Percentiles rank a stretch among this genome's conserved stretches.
These are phyloP conservation scores for Boletus fagicola DNA, from an alignment of 768 basidiomycete species.

Conservation along the genomic window DNA sequence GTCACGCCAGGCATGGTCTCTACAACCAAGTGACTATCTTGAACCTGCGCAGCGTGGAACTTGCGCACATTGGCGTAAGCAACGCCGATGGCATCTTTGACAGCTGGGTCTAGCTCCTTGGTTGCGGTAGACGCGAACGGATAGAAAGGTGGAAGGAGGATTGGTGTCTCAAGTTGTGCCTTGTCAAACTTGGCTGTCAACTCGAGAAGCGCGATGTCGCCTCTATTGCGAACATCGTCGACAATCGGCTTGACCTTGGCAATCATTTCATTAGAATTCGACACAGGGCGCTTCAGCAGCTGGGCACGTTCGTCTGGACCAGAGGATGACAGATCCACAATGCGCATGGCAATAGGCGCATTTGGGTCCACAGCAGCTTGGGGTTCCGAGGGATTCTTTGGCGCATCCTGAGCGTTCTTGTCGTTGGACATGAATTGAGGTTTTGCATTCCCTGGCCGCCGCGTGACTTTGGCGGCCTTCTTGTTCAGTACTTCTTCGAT, in stretches of 20 bases:
- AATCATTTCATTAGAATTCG: conserved; percentile 64
- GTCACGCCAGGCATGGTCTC: conserved; percentile 99
- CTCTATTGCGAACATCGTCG: conserved; percentile 75
- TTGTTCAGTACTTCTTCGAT: conserved; percentile 80
- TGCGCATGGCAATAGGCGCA: conserved; percentile 74
- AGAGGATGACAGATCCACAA: conserved; percentile 52
- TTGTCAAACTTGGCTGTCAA: conserved; percentile 94
- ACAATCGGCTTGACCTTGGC: conserved; percentile 93
- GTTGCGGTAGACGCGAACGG: conserved; percentile 43
- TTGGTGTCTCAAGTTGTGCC: conserved; percentile 62
- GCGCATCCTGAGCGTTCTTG: conserved; percentile 23
- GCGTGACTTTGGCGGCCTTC: conserved; percentile 83
- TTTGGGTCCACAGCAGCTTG: conserved; percentile 29
- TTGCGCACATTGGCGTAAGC: conserved; percentile 90
- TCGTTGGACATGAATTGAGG: conserved; percentile 56
- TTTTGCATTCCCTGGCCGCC: conserved; percentile 91
- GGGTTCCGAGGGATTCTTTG: conserved; percentile 30
- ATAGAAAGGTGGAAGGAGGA: conserved; percentile 76
- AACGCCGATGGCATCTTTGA: conserved; percentile 79
- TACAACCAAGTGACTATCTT: conserved; percentile 66
- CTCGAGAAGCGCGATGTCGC: conserved; percentile 83
- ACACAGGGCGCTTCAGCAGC: conserved; percentile 85
- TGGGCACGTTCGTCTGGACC: conserved; percentile 54
- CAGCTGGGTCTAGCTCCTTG: conserved; percentile 57
- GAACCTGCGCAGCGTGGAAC: conserved; percentile 90